Evolutionary conservation across 306 rosid species (phyloP), one percentile per base, ranked within the genome.

Genomic region (Hylodesmum podocarpum): DNA sequence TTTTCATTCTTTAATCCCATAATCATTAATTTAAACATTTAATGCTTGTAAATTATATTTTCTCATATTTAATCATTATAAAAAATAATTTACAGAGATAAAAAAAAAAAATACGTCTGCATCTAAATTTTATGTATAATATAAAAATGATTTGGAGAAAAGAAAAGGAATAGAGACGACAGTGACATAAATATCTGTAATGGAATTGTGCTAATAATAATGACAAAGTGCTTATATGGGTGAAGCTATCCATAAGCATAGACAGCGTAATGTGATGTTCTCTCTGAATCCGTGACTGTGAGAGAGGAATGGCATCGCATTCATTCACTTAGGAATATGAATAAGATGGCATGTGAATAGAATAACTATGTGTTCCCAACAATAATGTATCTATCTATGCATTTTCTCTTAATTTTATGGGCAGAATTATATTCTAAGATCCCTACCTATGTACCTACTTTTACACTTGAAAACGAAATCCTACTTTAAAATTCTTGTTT

Each of bases 291-390:
- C n/a, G 64, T 25, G 64, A 18, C n/a, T n/a, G 61, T 40, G 75
- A 49, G 64, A 58, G 39, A 54, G 54, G 58, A 77, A 69, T 74
- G 28, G 73, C 37, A 13, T 15, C 7, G 67, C 81, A 81, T 75
- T 61, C 22, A 81, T 75, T 61, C 22, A 50, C 36, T 51, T 36
- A 59, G 18, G 73, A 57, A n/a, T 50, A 44, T 53, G 7, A n/a
- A n/a, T n/a, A n/a, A 0, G 49, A 29, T 61, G n/a, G 46, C 81
- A 81, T 69, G 81, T 75, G 81, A 81, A 68, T 15, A 33, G 54
- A 75, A 59, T 69, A 69, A 69, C 39, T 75, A 49, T 43, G 70
- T 21, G 81, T 61, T 51, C 80, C 84, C 66, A 15, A 19, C 16
- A 18, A 36, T 22, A 71, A 71, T 43, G 54, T 43, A 3, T 7